These are phyloP conservation scores for Colletotrichum kahawae DNA, from an alignment of 2,329 filamentous ascomycete genomes.

Conservation along the genomic window DNA sequence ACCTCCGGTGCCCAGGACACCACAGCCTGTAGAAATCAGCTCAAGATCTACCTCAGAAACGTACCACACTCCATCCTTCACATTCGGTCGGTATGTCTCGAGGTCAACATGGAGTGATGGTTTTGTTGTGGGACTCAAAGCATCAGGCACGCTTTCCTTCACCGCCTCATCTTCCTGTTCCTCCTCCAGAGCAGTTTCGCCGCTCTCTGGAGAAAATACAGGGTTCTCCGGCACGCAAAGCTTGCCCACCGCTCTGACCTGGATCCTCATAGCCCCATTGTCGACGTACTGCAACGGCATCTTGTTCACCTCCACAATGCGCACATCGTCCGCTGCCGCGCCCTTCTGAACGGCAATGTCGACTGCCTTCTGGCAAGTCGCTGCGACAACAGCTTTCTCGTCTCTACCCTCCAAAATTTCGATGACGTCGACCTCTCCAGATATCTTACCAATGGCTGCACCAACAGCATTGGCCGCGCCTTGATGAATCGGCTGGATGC, in stretches of 20 bases:
- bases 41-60: slow-evolving; percentile 26
- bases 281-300: slow-evolving; percentile 42
- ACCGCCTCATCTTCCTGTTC: slow-evolving; percentile 22
- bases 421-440: slow-evolving; percentile 58
- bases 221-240: slow-evolving; percentile 31
- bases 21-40: slow-evolving; percentile 27
- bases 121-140: slow-evolving; percentile 32
- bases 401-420: slow-evolving; percentile 46
- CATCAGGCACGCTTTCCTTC: slow-evolving; percentile 33
- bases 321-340: slow-evolving; percentile 33
- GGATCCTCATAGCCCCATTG: slow-evolving; percentile 37
- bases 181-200: slow-evolving; percentile 13
- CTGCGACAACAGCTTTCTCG: slow-evolving; percentile 41
- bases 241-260: slow-evolving; percentile 37
- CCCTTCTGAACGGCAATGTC: slow-evolving; percentile 4
- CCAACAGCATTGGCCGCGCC: slow-evolving; percentile 66
- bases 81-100: slow-evolving; percentile 20
- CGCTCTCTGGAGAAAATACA: slow-evolving; percentile 23
- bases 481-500: slow-evolving; percentile 55
- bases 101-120: slow-evolving; percentile 35
- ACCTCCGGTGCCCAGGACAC: slow-evolving; percentile 27
- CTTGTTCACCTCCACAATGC: slow-evolving; percentile 51
- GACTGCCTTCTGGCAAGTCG: slow-evolving; percentile 37
- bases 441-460: slow-evolving; percentile 61
- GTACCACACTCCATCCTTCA: slow-evolving; percentile 20